These are phyloP conservation scores for Chenopodium suecicum DNA, from an alignment of 148 eudicot genomes.

Conservation along the genomic window DNA sequence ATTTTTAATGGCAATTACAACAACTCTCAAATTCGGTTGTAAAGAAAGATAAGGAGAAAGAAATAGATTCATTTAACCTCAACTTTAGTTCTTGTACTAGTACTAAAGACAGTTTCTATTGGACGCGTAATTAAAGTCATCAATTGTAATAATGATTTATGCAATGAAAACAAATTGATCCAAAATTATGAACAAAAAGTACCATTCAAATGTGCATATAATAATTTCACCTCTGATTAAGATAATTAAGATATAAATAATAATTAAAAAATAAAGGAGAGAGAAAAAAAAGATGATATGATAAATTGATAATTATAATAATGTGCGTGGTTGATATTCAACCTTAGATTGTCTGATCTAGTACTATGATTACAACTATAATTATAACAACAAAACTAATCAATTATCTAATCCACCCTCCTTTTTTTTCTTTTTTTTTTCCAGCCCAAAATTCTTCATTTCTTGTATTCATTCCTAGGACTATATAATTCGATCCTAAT, in stretches of 20 bases:
- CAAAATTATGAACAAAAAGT: constrained; percentile 11
- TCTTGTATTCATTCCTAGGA: constrained; percentile 12
- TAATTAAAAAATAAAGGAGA: too few relatives aligned
- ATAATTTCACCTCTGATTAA: neutral
- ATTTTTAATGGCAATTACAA: too few relatives aligned
- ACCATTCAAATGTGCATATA: constrained; percentile 5
- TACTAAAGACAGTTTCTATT: neutral
- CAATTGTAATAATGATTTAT: neutral
- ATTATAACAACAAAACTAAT: neutral
- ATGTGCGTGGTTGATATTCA: constrained; percentile 24
- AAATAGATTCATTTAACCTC: neutral
- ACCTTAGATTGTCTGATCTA: constrained; percentile 17
- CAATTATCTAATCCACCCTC: neutral
- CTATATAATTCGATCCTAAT: neutral
- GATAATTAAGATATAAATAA: neutral
- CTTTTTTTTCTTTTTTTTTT: neutral
- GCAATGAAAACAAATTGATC: neutral
- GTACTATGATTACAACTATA: constrained; percentile 20
- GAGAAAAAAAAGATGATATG: neutral
- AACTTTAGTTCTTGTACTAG: neutral
- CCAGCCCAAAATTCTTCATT: constrained; percentile 10
- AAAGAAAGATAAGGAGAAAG: neutral
- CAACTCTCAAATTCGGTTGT: too few relatives aligned
- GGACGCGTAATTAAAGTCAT: neutral
- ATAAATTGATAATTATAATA: constrained; percentile 10